Base-by-base conservation (phyloP, 441 rosid species). In the Mallotus japonicus region DNA sequence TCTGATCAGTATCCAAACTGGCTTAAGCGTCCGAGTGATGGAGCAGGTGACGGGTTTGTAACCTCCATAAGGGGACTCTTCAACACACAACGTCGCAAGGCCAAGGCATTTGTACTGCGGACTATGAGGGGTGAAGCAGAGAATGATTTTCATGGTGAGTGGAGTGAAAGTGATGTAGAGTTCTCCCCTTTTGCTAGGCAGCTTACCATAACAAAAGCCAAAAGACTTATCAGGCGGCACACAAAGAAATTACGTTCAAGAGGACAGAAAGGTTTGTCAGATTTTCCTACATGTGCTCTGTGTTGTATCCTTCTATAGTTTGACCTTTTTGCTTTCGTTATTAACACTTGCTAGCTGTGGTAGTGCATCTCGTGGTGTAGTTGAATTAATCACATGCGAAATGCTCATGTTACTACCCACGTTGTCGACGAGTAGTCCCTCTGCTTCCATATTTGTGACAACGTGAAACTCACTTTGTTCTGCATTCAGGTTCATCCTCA, bases 41-140 rank as follows among this genome's bases (percentile, higher is more conserved):
- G 97, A 82, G 99, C 99, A 61, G 99, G 99, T 50, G 99, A 96
- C 84, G 97, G 99, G 73, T 96, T 96, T 78, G 99, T 94, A 37
- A 96, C 95, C 71, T 94, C 99, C 61, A 79, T 96, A 59, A 83
- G 87, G 85, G 99, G 99, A 69, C 97, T 96, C 61, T 96, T 96
- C 75, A 94, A 83, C 73, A 96, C 90, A 34, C 99, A 96, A 78
- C 90, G 98, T 34, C 96, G 94, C 54, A 96, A 90, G 83, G 99
- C 99, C 58, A 92, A 82, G 83, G 94, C 92, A 73, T 94, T 96
- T 78, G 99, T 96, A 16, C 90, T 94, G 58, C 87, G 99, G 77
- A 92, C 99, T 16, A 96, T 96, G 99, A 87, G 99, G 73, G 99
- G 97, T 32, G 99, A 96, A 83, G 92, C 93, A 69, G 99, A 92